A percentile compares a stretch with the other conserved stretches of the same genome.
Evolutionary conservation across 163 green algal species (phyloP).

Genomic region (Chloromonas sp.): DNA sequence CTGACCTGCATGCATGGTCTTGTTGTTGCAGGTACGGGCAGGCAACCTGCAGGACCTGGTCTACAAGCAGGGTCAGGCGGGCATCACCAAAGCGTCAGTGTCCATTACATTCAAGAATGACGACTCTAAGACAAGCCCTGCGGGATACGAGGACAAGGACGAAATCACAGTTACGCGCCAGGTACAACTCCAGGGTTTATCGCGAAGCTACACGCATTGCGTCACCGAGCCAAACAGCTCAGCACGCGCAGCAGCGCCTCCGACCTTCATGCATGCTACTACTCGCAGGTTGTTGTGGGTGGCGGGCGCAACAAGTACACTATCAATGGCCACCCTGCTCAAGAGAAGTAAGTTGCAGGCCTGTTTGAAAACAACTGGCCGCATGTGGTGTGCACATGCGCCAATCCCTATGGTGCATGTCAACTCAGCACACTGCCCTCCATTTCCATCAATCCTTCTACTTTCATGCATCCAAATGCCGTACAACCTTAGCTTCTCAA

Average conservation of each 20-base stretch:
- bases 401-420: no score
- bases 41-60: constrained; percentile 94
- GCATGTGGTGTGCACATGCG: no score
- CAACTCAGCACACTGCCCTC: no score
- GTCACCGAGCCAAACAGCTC: no score
- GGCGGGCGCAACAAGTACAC: constrained; percentile 96
- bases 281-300: constrained; percentile 84
- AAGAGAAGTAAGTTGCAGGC: constrained; percentile 29
- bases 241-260: no score
- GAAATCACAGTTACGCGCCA: constrained; percentile 90
- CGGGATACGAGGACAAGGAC: constrained; percentile 90
- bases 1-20: not conserved
- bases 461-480: no score
- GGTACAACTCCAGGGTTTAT: constrained; percentile 23
- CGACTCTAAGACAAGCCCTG: constrained; percentile 72
- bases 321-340: constrained; percentile 90
- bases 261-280: not conserved
- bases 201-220: not conserved
- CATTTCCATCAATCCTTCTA: no score
- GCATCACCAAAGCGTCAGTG: constrained; percentile 93
- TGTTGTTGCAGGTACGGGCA: constrained; percentile 75
- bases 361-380: no score
- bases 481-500: no score
- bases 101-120: constrained; percentile 95
- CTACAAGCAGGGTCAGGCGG: constrained; percentile 97